Percentiles rank a stretch among this genome's conserved stretches.
Conservation (phyloP, 1,139 yeast genomes). For the Meyerozyma smithsonii region DNA sequence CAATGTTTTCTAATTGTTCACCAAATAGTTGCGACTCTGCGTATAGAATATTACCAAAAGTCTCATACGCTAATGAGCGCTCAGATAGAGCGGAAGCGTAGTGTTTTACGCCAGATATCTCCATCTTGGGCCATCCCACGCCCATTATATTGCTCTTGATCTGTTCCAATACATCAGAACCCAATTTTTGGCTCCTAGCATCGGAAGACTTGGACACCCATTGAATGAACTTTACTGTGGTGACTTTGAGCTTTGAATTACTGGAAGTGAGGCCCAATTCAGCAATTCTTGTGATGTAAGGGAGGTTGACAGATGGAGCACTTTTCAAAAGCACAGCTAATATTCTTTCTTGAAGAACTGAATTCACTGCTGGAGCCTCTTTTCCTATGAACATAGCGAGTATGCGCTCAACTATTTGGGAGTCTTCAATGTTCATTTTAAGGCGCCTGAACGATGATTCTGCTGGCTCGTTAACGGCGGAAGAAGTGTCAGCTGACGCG, state of each 20-base stretch:
- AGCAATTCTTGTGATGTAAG: slow-evolving; percentile 37
- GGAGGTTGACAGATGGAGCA: slow-evolving; percentile 38
- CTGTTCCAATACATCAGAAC: slow-evolving; percentile 18
- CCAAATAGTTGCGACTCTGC: slow-evolving; percentile 42
- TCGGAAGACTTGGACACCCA: slow-evolving; percentile 37
- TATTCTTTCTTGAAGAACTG: slow-evolving; percentile 55
- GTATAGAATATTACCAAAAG: slow-evolving; percentile 62
- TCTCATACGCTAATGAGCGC: slow-evolving; percentile 69
- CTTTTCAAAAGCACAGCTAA: slow-evolving; percentile 52
- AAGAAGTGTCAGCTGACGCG: slow-evolving; percentile 59
- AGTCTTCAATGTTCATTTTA: slow-evolving; percentile 48
- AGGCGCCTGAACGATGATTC: slow-evolving; percentile 49
- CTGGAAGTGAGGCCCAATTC: slow-evolving; percentile 56
- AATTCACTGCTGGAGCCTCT: slow-evolving; percentile 46
- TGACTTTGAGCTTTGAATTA: slow-evolving; percentile 39
- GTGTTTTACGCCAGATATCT: slow-evolving; percentile 26
- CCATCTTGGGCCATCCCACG: slow-evolving; percentile 58
- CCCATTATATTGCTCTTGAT: slow-evolving; percentile 46
- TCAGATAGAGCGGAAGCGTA: slow-evolving; percentile 30
- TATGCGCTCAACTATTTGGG: slow-evolving; percentile 36
- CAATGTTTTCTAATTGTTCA: slow-evolving; percentile 48
- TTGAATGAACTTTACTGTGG: slow-evolving; percentile 58
- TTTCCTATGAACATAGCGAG: slow-evolving; percentile 47
- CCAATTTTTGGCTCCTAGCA: slow-evolving; percentile 11
- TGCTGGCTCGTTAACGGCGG: slow-evolving; percentile 49